These are phyloP conservation scores for Myxozyma geophila DNA, from an alignment of 805 yeast genomes.

Conservation along the genomic window DNA sequence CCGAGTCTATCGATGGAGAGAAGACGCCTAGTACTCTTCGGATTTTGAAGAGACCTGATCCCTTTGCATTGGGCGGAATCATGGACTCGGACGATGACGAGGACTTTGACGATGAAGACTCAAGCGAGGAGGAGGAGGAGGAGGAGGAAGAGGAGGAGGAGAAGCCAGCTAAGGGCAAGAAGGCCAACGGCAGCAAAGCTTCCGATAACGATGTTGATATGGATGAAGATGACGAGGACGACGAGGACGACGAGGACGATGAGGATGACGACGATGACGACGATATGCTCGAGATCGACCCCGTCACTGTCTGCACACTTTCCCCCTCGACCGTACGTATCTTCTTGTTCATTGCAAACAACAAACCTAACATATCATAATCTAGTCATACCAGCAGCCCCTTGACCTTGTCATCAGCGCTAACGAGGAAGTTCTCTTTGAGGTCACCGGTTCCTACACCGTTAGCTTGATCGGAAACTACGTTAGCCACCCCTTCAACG, in stretches of 20 bases:
- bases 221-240: conserved; percentile 58
- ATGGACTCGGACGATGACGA: conserved; percentile 40
- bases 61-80: conserved; percentile 34
- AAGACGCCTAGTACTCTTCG: conserved; percentile 84
- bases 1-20: conserved; percentile 66
- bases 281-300: conserved; percentile 75
- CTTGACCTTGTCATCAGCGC: conserved; percentile 88
- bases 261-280: conserved; percentile 57
- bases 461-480: conserved; percentile 93
- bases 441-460: conserved; percentile 94
- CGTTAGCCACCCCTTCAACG: conserved; percentile 93
- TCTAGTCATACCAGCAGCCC: conserved; percentile 68
- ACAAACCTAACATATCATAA: conserved; percentile 26
- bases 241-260: conserved; percentile 54
- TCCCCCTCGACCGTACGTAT: conserved; percentile 69
- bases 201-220: conserved; percentile 50
- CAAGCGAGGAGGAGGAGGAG: conserved; percentile 32
- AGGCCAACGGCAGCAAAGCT: conserved; percentile 40
- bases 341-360: neutral
- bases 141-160: conserved; percentile 49
- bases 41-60: conserved; percentile 70
- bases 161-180: conserved; percentile 46
- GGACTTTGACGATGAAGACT: conserved; percentile 43
- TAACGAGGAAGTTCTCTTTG: conserved; percentile 91
- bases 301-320: conserved; percentile 83